A percentile compares a stretch with the other conserved stretches of the same genome.
Conservation (phyloP, 306 rosid genomes). For the Urtica urens region DNA sequence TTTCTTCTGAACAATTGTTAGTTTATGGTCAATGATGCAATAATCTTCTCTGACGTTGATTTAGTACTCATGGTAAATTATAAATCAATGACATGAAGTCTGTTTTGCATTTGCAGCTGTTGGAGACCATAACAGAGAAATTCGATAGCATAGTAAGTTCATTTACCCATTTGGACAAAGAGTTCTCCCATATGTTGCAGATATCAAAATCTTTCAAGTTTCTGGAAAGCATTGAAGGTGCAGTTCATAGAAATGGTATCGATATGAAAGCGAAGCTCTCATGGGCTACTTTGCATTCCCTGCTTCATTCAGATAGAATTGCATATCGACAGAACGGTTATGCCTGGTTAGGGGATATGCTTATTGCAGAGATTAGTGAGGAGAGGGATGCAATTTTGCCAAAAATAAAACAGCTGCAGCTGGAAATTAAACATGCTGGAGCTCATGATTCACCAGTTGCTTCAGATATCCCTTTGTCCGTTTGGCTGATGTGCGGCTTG, state of each 20-base stretch:
- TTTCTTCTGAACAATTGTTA: not conserved
- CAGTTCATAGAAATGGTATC: conserved; percentile 46
- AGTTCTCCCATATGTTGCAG: conserved; percentile 73
- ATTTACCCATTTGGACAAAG: conserved; percentile 83
- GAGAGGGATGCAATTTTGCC: conserved; percentile 62
- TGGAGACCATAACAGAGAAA: conserved; percentile 69
- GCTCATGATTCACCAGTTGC: conserved; percentile 51
- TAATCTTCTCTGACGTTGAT: not conserved
- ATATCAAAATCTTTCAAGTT: conserved; percentile 66
- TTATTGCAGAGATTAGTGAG: conserved; percentile 75
- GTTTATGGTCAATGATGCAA: not conserved
- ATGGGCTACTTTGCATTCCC: conserved; percentile 91
- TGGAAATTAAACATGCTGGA: conserved; percentile 58
- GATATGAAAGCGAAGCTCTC: conserved; percentile 57
- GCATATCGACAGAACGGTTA: conserved; percentile 80
- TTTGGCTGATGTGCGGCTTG: conserved; percentile 85
- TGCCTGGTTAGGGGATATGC: conserved; percentile 93
- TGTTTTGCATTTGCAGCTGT: conserved; percentile 49
- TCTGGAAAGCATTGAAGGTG: conserved; percentile 56
- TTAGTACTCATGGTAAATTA: not conserved
- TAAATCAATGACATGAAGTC: conserved; percentile 12
- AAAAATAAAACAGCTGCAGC: conserved; percentile 62
- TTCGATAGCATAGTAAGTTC: conserved; percentile 64
- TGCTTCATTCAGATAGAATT: conserved; percentile 82
- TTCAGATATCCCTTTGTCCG: conserved; percentile 64